Evolutionary conservation across 306 rosid genomes (phyloP), one percentile per base, ranked within the genome.

Genomic region (Ochetophila trinervis): DNA sequence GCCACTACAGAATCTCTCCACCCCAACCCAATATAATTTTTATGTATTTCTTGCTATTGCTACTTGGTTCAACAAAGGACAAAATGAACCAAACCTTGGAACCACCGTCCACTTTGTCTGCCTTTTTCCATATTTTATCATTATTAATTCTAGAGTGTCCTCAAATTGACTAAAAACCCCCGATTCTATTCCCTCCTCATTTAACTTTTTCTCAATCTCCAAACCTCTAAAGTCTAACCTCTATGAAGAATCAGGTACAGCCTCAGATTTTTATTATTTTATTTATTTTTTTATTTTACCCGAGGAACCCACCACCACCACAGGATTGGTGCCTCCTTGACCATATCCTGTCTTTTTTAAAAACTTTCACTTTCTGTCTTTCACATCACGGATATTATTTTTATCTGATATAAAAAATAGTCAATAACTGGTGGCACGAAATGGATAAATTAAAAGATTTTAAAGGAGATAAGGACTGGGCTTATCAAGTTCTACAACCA

Each of bases 391-490:
- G 65, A 42, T 37, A 20, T 60, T 13, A 27, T 11, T 37, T 37
- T 69, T 56, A 1, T 3, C n/a, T 1, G 17, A 23, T 17, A 36
- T 14, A 55, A 48, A 57, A 58, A 59, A 62, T 16, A 51, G 68
- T 65, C 60, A 67, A 71, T 61, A 51, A 67, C 78, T 81, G 74
- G 91, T 79, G 87, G 85, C 75, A 60, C 65, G 8, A 52, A 57
- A 9, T 24, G 79, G 83, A 85, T 78, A 40, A 44, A 71, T n/a
- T 37, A 24, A 32, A 74, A 79, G 70, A 65, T 68, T 72, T 75
- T 76, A 58, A 23, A 36, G 40, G 14, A 62, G 95, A 88, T 83
- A 83, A 86, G 95, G 64, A 13, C 48, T 27, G 57, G 57, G 80
- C 18, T 61, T 53, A 78, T 81, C 87, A 40, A 82, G 48, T 82